Conservation (phyloP, 306 rosid genomes). For the Dalbergia oliveri region DNA sequence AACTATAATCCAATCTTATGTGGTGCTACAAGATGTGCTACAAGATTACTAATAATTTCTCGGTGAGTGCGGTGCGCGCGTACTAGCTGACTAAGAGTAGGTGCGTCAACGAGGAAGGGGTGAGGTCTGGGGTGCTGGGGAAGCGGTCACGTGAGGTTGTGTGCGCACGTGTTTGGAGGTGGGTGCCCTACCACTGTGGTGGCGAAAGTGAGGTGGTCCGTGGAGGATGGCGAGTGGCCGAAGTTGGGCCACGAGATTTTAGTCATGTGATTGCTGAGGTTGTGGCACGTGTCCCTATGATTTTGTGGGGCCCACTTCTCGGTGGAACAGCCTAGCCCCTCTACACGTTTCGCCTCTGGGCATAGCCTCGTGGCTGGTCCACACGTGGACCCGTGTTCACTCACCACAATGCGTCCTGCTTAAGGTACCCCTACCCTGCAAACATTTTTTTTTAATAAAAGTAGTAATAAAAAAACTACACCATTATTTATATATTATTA, state of each 20-base stretch:
- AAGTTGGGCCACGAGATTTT: conserved; percentile 55
- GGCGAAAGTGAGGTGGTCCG: conserved; percentile 47
- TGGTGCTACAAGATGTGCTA: too few species aligned
- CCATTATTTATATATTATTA: too few species aligned
- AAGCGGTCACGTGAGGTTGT: conserved; percentile 50
- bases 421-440: background rate
- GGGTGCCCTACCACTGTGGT: conserved; percentile 11
- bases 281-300: conserved; percentile 59
- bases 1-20: too few species aligned
- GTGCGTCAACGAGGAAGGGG: background rate
- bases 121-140: conserved; percentile 18
- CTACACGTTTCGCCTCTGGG: conserved; percentile 29
- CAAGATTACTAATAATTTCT: too few species aligned
- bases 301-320: conserved; percentile 38
- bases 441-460: background rate
- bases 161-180: conserved; percentile 40
- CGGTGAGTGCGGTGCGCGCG: conserved; percentile 10
- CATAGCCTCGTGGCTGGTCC: conserved; percentile 16
- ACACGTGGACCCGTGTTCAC: conserved; percentile 43
- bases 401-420: background rate
- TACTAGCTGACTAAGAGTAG: background rate
- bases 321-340: conserved; percentile 33
- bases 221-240: conserved; percentile 55
- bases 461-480: too few species aligned
- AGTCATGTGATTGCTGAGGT: conserved; percentile 43